Base-by-base conservation (phyloP, 2,329 filamentous ascomycete genomes). In the Stachybotrys chartarum region DNA sequence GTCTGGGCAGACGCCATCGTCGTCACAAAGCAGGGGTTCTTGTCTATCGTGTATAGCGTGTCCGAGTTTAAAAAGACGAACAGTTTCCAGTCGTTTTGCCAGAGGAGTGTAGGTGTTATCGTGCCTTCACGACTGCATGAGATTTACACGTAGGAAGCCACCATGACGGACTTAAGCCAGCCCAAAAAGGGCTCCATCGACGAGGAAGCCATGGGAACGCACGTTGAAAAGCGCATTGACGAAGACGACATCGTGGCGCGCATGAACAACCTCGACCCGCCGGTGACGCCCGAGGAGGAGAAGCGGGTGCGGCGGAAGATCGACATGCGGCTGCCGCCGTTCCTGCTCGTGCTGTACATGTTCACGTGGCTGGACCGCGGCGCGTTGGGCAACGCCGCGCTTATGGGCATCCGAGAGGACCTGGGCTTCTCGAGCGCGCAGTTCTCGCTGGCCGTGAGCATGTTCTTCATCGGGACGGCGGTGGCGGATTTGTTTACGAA, bases 391-490 rank as follows among this genome's bases (percentile, higher is more conserved):
- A 64, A 64, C 51, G 62, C 62, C 18, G 61, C 61, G 11, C 52
- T 64, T 30, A 62, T 61, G 50, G 59, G 59, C 14, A 58, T 64
- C 42, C 50, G 57, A 6, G 49, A 55, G 10, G 61, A 64, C 17
- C 52, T 64, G 7, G 55, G 56, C 6, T 57, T 64, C 17, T 58
- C 58, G 7, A 53, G 58, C 55, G 51, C 52, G 8, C 55, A 63
- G 44, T 64, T 63, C 14, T 59, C 60, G 1, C 56, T 63, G 30
- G 58, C 61, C 1, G 55, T 64, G 7, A 64, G 59, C 55, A 59
- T 64, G 46, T 64, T 64, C 54, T 64, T 63, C 17, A 60, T 61
- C 10, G 47, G 47, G 5, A 50, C 47, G 47, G 47, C 47, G 18
- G 47, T 50, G 16, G 47, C 47, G 17, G 47, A 50, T 12, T 12